Evolutionary conservation across 2,329 filamentous ascomycete genomes (phyloP), one percentile per base, ranked within the genome.

Genomic region (Talaromyces sp.): DNA sequence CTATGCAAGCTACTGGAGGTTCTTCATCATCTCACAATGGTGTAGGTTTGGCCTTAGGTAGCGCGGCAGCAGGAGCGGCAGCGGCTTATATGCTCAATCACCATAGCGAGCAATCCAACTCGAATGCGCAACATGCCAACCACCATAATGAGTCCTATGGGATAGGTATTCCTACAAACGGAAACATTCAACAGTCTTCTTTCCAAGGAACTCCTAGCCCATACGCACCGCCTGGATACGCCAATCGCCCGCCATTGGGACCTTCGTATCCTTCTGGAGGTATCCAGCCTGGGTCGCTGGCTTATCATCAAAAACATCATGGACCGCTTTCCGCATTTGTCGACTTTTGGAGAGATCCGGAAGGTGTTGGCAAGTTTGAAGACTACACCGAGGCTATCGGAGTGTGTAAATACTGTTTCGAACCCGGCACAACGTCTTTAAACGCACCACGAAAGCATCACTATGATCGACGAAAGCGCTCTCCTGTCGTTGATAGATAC

Each of bases 341-440:
- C 45, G 84, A 85, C 70, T 89, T 83, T 79, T 88, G 84, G 84
- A 86, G 82, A 71, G 87, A 85, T 67, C 82, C 86, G 1, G 86
- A 89, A 67, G 87, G 86, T n/a, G 85, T 89, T 0, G 83, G 82
- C 19, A 84, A 84, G 72, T 89, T 87, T 77, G 87, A 89, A 73
- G 86, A 88, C 71, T 89, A 89, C 70, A 88, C 87, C 1, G 86
- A 89, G 74, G 84, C 85, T 66, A 88, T 88, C 69, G 87, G 87
- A 24, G 84, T 89, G 2, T 89, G 87, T 76, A 86, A 83, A 67
- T 79, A 87, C 69, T 89, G 87, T 72, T 89, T 89, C 70, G 86
- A 88, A 66, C 86, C 87, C 7, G 80, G 82, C 9, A 84, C 83
- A 16, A 82, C 80, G 3, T 81, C 84, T 3, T 73, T 77, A 66